A percentile compares a stretch with the other conserved stretches of the same genome.
phyloP scores from a whole-genome alignment of 371 early-diverging fungal species.

The Blyttiomyces sp. region DNA sequence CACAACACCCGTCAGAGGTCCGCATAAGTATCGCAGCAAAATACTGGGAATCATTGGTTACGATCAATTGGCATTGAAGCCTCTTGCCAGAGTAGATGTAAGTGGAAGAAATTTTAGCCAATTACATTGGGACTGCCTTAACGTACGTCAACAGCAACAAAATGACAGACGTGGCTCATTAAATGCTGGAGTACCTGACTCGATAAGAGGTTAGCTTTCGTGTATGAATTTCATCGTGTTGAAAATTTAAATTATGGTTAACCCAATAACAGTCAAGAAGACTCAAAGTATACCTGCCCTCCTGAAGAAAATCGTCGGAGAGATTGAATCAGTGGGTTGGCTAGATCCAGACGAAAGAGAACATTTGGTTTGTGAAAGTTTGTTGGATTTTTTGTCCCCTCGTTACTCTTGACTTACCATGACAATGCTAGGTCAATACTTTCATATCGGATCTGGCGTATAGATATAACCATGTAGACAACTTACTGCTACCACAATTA shows the following conservation, averaged over 20 bases:
- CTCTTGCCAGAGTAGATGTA: constrained; percentile 30
- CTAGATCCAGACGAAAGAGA: constrained; percentile 27
- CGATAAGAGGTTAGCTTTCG: background rate
- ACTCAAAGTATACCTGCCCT: constrained; percentile 17
- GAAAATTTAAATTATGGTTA: background rate
- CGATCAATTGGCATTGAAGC: constrained; percentile 32
- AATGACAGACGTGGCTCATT: background rate
- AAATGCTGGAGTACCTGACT: background rate
- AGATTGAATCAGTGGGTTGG: constrained; percentile 31
- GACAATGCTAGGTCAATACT: constrained; percentile 30
- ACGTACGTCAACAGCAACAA: background rate
- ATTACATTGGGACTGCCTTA: background rate
- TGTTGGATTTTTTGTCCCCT: background rate
- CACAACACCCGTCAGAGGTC: background rate
- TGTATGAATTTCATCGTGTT: constrained; percentile 1
- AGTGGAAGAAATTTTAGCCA: too few relatives aligned
- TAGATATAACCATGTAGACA: constrained; percentile 24
- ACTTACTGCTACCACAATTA: constrained; percentile 15
- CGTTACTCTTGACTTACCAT: too few relatives aligned
- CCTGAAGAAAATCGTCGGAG: constrained; percentile 28
- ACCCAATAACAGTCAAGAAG: background rate
- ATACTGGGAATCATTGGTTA: constrained; percentile 30
- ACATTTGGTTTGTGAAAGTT: constrained; percentile 14
- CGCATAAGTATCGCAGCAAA: constrained; percentile 12
- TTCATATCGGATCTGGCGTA: constrained; percentile 37